phyloP scores from a whole-genome alignment of 116 monocot species.

The Iris pallida region DNA sequence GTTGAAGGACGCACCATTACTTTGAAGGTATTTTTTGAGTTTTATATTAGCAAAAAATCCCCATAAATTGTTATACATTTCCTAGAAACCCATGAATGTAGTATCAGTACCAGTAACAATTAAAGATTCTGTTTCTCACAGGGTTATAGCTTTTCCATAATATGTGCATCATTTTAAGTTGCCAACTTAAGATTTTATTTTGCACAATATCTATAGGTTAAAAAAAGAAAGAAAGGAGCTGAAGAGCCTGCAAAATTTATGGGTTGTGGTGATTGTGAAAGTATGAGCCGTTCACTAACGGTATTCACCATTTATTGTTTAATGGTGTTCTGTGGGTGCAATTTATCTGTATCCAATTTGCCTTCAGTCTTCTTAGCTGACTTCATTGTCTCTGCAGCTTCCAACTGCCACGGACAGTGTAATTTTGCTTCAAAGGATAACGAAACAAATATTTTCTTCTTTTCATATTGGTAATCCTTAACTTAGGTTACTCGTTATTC shows the following conservation, averaged over 20 bases:
- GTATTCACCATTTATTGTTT: conserved; percentile 23
- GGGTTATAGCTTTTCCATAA: too few relatives aligned
- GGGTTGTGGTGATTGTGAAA: conserved; percentile 97
- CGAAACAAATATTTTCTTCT: conserved; percentile 69
- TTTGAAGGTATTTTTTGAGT: conserved; percentile 53
- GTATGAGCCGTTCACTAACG: conserved; percentile 69
- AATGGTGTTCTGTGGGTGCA: too few relatives aligned
- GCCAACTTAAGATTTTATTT: too few relatives aligned
- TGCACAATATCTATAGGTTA: conserved; percentile 36
- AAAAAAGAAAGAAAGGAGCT: conserved; percentile 75
- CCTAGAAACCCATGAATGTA: too few relatives aligned
- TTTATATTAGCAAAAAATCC: not conserved
- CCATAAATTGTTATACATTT: too few relatives aligned
- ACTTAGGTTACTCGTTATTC: not conserved
- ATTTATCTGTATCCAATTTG: too few relatives aligned
- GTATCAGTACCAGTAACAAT: too few relatives aligned
- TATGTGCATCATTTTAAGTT: too few relatives aligned
- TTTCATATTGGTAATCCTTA: conserved; percentile 49
- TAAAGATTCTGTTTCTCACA: too few relatives aligned
- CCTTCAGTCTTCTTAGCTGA: too few relatives aligned
- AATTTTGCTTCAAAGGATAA: conserved; percentile 48
- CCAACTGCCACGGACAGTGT: conserved; percentile 55
- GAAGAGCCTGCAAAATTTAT: conserved; percentile 79
- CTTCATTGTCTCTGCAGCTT: conserved; percentile 31
- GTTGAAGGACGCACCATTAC: conserved; percentile 73